These are phyloP conservation scores for Juncus inflexus DNA, from an alignment of 176 grass and related monocot genomes.

Conservation along the genomic window DNA sequence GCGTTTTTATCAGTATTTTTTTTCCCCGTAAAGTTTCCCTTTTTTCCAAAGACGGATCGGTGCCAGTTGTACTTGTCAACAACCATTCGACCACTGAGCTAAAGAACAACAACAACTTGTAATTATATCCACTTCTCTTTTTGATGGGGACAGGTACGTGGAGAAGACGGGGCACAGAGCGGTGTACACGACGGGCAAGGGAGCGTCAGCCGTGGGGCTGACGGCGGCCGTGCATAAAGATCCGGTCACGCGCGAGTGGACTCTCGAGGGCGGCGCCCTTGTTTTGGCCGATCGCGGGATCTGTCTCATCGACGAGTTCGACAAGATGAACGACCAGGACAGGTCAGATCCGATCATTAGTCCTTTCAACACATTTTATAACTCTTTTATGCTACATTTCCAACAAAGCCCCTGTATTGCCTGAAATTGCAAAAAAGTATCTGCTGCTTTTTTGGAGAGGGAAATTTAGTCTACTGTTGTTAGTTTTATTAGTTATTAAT, in stretches of 20 bases:
- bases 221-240: constrained; percentile 97
- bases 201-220: constrained; percentile 92
- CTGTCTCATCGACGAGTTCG: constrained; percentile 99
- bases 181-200: constrained; percentile 98
- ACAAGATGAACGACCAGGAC: constrained; percentile 99
- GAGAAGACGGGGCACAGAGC: constrained; percentile 97
- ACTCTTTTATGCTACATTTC: constrained; percentile 17
- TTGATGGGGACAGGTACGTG: constrained; percentile 71
- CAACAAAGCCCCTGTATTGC: background rate
- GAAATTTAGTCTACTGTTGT: too few relatives aligned
- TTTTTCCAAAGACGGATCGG: too few relatives aligned
- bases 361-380: background rate
- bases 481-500: too few relatives aligned
- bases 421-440: too few relatives aligned
- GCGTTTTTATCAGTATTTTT: too few relatives aligned
- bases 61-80: too few relatives aligned
- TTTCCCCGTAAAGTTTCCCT: too few relatives aligned
- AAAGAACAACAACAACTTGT: too few relatives aligned
- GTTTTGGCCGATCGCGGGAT: constrained; percentile 96
- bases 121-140: too few relatives aligned
- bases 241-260: constrained; percentile 97
- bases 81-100: too few relatives aligned
- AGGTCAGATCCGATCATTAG: constrained; percentile 47
- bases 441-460: too few relatives aligned
- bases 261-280: constrained; percentile 92